Evolutionary conservation across 2,329 filamentous ascomycete species (phyloP).

Genomic region (Trichoderma guizhouense): DNA sequence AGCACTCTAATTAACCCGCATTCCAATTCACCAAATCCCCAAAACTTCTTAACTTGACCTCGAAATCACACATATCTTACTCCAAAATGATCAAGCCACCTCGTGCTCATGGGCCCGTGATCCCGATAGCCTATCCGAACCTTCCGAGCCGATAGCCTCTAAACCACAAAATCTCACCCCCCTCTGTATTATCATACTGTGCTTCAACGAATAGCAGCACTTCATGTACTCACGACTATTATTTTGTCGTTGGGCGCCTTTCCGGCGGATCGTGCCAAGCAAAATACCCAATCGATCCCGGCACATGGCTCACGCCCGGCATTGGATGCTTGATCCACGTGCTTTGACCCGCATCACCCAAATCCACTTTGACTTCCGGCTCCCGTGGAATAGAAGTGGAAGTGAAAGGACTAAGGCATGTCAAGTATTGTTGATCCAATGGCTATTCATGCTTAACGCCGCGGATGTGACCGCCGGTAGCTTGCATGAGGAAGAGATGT

Average conservation of each 20-base stretch:
- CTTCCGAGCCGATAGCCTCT: not conserved
- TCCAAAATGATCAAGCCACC: constrained; percentile 7
- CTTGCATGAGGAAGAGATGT: not conserved
- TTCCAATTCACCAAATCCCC: not conserved
- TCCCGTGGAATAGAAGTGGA: not conserved
- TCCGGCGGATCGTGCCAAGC: not conserved
- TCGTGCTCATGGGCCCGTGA: not conserved
- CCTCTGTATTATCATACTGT: not conserved
- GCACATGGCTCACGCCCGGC: not conserved
- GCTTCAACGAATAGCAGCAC: not conserved
- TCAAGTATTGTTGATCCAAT: not conserved
- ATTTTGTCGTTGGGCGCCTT: not conserved
- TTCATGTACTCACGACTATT: not conserved
- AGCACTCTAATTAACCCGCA: constrained; percentile 1
- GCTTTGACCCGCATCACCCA: not conserved
- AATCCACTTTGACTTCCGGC: not conserved
- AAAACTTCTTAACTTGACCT: not conserved
- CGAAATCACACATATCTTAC: not conserved
- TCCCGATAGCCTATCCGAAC: constrained; percentile 3
- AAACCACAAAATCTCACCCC: not conserved
- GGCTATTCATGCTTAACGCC: not conserved
- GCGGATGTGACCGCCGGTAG: not conserved
- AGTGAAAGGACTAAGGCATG: not conserved
- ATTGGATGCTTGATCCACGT: not conserved
- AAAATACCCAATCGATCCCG: not conserved